Conservation (phyloP, 768 basidiomycete species). For the Podaxis rugospora region DNA sequence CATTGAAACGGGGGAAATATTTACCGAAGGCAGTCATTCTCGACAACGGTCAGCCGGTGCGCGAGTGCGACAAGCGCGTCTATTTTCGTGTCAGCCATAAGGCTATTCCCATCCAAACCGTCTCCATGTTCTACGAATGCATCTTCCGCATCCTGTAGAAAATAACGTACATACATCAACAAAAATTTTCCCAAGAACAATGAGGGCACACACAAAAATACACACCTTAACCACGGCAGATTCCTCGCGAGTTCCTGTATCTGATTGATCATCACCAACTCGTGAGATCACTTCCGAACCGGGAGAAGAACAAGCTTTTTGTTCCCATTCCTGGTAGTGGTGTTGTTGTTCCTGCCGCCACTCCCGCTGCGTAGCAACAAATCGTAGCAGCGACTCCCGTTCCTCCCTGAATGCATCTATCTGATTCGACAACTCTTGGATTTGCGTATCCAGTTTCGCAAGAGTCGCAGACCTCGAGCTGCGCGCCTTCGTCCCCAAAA, state of each 20-base stretch:
- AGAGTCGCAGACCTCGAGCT: not conserved
- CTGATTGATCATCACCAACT: not conserved
- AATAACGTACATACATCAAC: not conserved
- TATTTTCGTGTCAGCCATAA: not conserved
- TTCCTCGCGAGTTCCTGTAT: not conserved
- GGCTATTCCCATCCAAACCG: not conserved
- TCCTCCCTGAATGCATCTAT: conserved; percentile 35
- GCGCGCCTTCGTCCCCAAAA: not conserved
- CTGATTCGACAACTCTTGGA: conserved; percentile 27
- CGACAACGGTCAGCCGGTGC: conserved; percentile 18
- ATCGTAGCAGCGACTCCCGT: conserved; percentile 16
- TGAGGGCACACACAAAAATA: not conserved
- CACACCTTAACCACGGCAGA: not conserved
- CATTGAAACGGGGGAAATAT: not conserved
- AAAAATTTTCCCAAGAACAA: not conserved
- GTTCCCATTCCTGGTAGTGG: not conserved
- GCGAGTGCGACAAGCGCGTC: conserved; percentile 11
- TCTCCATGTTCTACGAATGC: not conserved
- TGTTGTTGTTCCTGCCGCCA: not conserved
- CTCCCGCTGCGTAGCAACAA: conserved; percentile 1
- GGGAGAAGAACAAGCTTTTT: not conserved
- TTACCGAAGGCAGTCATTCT: conserved; percentile 32
- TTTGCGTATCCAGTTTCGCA: conserved; percentile 28
- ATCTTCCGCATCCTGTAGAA: not conserved
- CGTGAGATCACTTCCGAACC: not conserved